These are phyloP conservation scores for Talaromyces sp. DNA, from an alignment of 2,329 filamentous ascomycete species.

Conservation along the genomic window DNA sequence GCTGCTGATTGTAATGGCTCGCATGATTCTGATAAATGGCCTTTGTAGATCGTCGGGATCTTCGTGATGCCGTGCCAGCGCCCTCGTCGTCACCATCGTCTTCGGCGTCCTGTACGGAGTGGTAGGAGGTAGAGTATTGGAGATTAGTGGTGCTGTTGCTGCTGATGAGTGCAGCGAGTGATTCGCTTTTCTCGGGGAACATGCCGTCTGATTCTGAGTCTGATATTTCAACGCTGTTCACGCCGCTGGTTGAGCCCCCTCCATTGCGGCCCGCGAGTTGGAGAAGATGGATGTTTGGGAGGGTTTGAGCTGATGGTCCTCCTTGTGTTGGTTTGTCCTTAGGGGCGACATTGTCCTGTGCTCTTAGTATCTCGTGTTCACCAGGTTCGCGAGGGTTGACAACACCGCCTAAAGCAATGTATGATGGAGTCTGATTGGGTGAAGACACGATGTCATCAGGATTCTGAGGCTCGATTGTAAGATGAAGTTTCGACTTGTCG, in stretches of 20 bases:
- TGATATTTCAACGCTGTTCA: slow-evolving; percentile 35
- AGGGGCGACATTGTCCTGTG: slow-evolving; percentile 12
- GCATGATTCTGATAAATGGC: slow-evolving; percentile 23
- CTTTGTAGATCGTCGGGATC: slow-evolving; percentile 18
- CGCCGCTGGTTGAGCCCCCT: slow-evolving; percentile 46
- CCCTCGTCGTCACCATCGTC: slow-evolving; percentile 37
- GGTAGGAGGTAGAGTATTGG: slow-evolving; percentile 19
- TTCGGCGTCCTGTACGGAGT: slow-evolving; percentile 30
- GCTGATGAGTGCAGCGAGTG: slow-evolving; percentile 11
- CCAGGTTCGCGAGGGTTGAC: slow-evolving; percentile 2
- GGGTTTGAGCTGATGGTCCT: not conserved
- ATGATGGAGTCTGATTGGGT: slow-evolving; percentile 24
- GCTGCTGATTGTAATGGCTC: slow-evolving; percentile 21
- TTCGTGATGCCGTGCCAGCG: slow-evolving; percentile 25
- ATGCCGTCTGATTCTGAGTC: slow-evolving; percentile 18
- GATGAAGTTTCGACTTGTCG: slow-evolving; percentile 23
- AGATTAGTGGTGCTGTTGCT: slow-evolving; percentile 5
- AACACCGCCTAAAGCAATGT: slow-evolving; percentile 22
- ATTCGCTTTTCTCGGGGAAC: slow-evolving; percentile 15
- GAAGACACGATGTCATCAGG: slow-evolving; percentile 21
- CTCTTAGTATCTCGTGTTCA: not conserved
- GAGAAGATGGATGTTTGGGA: slow-evolving; percentile 3
- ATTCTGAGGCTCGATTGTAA: slow-evolving; percentile 11
- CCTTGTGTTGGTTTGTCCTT: not conserved
- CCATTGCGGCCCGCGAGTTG: slow-evolving; percentile 43